Conservation (phyloP, 352 stramenopile species). For the Globisporangium okanoganense region DNA sequence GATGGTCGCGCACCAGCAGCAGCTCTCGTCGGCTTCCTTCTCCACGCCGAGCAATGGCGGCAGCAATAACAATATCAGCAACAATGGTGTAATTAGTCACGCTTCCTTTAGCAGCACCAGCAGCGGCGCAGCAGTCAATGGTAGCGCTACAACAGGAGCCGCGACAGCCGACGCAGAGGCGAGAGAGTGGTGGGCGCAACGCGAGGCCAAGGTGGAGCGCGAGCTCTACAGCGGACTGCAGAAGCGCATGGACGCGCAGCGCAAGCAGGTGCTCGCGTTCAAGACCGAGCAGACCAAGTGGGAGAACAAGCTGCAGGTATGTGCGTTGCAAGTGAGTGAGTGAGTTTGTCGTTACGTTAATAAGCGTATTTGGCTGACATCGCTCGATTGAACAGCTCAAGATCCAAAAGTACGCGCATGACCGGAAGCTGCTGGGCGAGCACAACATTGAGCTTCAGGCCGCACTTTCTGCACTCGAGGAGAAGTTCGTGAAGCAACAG, state of each 20-base stretch:
- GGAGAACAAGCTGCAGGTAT: conserved; percentile 67
- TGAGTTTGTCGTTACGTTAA: background rate
- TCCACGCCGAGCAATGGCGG: background rate
- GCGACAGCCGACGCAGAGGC: conserved; percentile 27
- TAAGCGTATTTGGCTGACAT: background rate
- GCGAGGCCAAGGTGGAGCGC: conserved; percentile 48
- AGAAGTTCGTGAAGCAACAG: conserved; percentile 39
- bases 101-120: background rate
- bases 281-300: conserved; percentile 82
- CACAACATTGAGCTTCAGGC: conserved; percentile 80
- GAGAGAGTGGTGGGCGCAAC: conserved; percentile 55
- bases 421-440: conserved; percentile 75
- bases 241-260: conserved; percentile 68
- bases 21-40: background rate
- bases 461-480: conserved; percentile 43
- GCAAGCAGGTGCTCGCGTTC: conserved; percentile 68
- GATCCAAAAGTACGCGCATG: conserved; percentile 60
- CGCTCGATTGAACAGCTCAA: background rate
- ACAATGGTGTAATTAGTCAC: background rate
- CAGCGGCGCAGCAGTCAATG: background rate
- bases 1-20: conserved; percentile 14
- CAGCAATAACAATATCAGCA: background rate
- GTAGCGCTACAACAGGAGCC: background rate
- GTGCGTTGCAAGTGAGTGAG: conserved; percentile 10
- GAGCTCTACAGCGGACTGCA: conserved; percentile 48